These are phyloP conservation scores for Lyophyllum decastes DNA, from an alignment of 768 basidiomycete genomes.

Conservation along the genomic window DNA sequence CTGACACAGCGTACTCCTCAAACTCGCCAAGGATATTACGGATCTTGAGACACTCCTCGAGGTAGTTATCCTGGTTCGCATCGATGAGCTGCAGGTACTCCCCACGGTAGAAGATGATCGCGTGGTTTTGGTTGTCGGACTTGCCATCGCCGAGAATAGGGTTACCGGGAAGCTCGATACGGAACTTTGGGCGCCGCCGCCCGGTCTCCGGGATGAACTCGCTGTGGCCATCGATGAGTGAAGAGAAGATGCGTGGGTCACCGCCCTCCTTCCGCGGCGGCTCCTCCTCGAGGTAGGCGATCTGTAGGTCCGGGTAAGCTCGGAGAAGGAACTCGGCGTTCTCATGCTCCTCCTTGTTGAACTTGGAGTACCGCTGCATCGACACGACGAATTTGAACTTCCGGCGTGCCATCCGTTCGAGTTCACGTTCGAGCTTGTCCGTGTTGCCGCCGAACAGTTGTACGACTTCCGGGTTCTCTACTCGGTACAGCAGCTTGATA, in stretches of 20 bases:
- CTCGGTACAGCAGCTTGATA: slow-evolving; percentile 98
- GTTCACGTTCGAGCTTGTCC: slow-evolving; percentile 92
- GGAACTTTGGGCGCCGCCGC: slow-evolving; percentile 92
- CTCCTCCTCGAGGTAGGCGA: slow-evolving; percentile 98
- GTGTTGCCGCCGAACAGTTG: slow-evolving; percentile 98
- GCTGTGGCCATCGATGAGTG: slow-evolving; percentile 96
- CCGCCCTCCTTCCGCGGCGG: slow-evolving; percentile 91
- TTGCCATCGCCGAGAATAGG: slow-evolving; percentile 99
- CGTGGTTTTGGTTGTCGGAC: slow-evolving; percentile 99
- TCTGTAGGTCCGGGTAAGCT: slow-evolving; percentile 97
- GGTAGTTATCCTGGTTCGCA: slow-evolving; percentile 99
- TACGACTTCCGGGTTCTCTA: slow-evolving; percentile 99
- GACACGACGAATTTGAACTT: slow-evolving; percentile 99
- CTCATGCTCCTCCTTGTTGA: slow-evolving; percentile 99
- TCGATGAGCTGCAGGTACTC: slow-evolving; percentile 99
- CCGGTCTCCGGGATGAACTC: slow-evolving; percentile 92
- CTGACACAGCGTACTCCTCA: slow-evolving; percentile 86
- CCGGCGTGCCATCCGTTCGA: slow-evolving; percentile 95
- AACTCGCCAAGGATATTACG: slow-evolving; percentile 98
- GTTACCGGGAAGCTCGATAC: slow-evolving; percentile 97
- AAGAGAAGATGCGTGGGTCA: slow-evolving; percentile 93
- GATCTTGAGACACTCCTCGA: slow-evolving; percentile 99
- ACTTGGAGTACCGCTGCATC: slow-evolving; percentile 99
- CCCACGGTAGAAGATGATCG: slow-evolving; percentile 98
- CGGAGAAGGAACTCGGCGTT: slow-evolving; percentile 97